Conservation (phyloP, 2,329 filamentous ascomycete genomes). For the Apiospora sp. region DNA sequence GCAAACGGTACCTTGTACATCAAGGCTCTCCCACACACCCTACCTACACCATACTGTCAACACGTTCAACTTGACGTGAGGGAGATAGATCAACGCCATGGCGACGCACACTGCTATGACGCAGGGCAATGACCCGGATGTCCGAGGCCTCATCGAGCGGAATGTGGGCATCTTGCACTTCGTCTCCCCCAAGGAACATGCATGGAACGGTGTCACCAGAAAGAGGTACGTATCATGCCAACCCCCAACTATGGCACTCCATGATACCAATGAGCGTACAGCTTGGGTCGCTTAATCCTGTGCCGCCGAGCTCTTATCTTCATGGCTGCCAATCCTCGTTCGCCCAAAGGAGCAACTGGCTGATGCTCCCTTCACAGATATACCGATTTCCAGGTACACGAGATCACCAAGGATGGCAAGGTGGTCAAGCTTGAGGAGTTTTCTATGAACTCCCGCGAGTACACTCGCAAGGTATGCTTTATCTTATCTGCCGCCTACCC, state of each 20-base stretch:
- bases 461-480: constrained; percentile 26
- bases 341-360: background rate
- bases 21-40: background rate
- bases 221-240: constrained; percentile 48
- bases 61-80: background rate
- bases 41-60: background rate
- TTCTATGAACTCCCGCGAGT: constrained; percentile 40
- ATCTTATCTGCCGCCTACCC: background rate
- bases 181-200: constrained; percentile 48
- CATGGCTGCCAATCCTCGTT: background rate
- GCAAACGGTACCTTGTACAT: constrained; percentile 20
- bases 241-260: constrained; percentile 13
- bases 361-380: constrained; percentile 61
- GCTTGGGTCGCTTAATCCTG: background rate
- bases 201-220: constrained; percentile 53
- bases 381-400: constrained; percentile 92
- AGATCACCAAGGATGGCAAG: constrained; percentile 78
- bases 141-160: constrained; percentile 41
- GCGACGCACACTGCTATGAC: constrained; percentile 46
- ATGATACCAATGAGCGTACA: background rate
- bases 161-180: constrained; percentile 52
- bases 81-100: constrained; percentile 32
- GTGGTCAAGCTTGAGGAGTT: constrained; percentile 75
- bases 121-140: constrained; percentile 42
- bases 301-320: constrained; percentile 12